Evolutionary conservation across 495 filamentous ascomycete species (phyloP), one percentile per base, ranked within the genome.

Genomic region (Talaromyces proteolyticus): DNA sequence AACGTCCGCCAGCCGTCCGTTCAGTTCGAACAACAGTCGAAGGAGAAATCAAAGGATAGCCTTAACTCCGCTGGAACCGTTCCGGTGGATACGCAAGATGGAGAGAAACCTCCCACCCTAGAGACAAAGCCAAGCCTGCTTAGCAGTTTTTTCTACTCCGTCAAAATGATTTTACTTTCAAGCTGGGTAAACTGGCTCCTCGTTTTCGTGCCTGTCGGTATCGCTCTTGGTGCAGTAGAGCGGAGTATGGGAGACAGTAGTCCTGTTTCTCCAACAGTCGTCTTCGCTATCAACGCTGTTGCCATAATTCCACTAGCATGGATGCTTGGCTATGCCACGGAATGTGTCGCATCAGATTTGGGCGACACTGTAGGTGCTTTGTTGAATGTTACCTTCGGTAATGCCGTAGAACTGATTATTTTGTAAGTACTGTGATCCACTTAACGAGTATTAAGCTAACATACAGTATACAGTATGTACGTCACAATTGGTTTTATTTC

Each of bases 321-420:
- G n/a, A 63, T 94, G 14, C 76, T 93, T 49, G 81, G 79, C 55
- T 78, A 87, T 64, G 88, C 88, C 16, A 94, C 89, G n/a, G 88
- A 93, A 65, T 83, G 77, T 53, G 84, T 92, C 39, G 88, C 89
- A 24, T 75, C 75, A 47, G 80, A 82, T 50, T 72, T 92, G 63
- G 89, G 89, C 37, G 87, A 94, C 56, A 88, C 87, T 7, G 68
- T 91, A 25, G 89, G 87, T 47, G 89, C 88, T 12, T 65, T 93
- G 57, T 78, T 92, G 62, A 94, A 92, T 54, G 87, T 92, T 10
- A 89, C 87, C 18, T 93, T 93, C 66, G 89, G 89, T 48, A 94
- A 94, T 64, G 88, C 89, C 19, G 89, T 94, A 2, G 89, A 94
- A 69, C 67, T 94, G 58, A 93, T 93, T 64, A 90, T 93, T 55